Evolutionary conservation across 2,329 filamentous ascomycete genomes (phyloP).

Genomic region (Xylariomycetidae sp.): DNA sequence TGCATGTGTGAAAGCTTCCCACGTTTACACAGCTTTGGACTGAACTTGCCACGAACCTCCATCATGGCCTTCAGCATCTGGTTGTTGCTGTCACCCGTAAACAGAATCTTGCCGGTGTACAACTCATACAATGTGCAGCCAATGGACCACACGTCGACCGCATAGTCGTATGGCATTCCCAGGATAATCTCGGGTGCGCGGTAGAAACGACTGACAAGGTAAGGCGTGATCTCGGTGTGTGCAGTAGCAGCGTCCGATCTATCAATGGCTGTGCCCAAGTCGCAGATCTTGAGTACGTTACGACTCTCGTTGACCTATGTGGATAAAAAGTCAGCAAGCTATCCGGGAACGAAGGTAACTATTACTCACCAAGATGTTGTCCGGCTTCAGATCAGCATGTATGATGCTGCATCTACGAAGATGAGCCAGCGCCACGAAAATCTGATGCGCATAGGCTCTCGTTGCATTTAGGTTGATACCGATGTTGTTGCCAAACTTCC

Average conservation of each 20-base stretch:
- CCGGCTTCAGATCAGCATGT: slow-evolving; percentile 93
- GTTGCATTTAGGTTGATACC: slow-evolving; percentile 88
- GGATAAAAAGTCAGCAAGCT: slow-evolving; percentile 19
- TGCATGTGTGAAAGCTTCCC: slow-evolving; percentile 70
- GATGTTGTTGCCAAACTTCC: slow-evolving; percentile 91
- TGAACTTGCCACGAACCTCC: slow-evolving; percentile 90
- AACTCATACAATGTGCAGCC: slow-evolving; percentile 96
- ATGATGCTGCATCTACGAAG: slow-evolving; percentile 90
- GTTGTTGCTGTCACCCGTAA: slow-evolving; percentile 93
- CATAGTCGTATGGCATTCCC: slow-evolving; percentile 91
- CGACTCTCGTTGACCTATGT: slow-evolving; percentile 70
- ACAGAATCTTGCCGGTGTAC: slow-evolving; percentile 95
- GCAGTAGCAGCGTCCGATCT: slow-evolving; percentile 68
- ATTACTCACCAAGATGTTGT: slow-evolving; percentile 75
- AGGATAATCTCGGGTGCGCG: slow-evolving; percentile 95
- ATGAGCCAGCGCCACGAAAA: slow-evolving; percentile 82
- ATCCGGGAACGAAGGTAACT: not conserved
- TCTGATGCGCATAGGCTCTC: slow-evolving; percentile 85
- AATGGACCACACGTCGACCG: slow-evolving; percentile 95
- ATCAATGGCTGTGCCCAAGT: slow-evolving; percentile 93
- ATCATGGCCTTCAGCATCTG: slow-evolving; percentile 97
- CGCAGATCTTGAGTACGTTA: slow-evolving; percentile 87
- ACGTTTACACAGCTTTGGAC: slow-evolving; percentile 79
- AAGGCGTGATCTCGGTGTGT: slow-evolving; percentile 81
- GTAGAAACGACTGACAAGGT: slow-evolving; percentile 95